Evolutionary conservation across 2,329 filamentous ascomycete species (phyloP).

Genomic region (Cercospora citrullina): DNA sequence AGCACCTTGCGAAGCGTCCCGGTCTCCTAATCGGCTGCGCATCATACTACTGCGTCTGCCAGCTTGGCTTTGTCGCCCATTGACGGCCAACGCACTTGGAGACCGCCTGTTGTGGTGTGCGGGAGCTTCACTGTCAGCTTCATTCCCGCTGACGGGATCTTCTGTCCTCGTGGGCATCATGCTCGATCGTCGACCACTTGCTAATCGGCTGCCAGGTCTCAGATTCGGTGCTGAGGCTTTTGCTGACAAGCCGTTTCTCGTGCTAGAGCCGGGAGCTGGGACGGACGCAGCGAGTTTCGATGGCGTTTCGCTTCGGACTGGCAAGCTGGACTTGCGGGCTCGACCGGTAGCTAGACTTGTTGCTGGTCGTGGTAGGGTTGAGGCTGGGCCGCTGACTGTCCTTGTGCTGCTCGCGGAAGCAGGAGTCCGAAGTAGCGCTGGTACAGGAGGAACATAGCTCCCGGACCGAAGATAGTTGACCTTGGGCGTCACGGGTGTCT

Average conservation of each 20-base stretch:
- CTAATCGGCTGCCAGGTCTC: conserved; percentile 19
- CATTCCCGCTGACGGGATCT: conserved; percentile 28
- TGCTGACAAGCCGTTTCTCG: conserved; percentile 12
- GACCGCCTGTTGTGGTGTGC: conserved; percentile 25
- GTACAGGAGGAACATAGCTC: conserved; percentile 12
- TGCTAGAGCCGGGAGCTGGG: background rate
- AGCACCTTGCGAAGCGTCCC: background rate
- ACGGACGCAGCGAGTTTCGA: conserved; percentile 10
- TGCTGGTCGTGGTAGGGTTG: conserved; percentile 27
- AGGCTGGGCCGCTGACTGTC: conserved; percentile 20
- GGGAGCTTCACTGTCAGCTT: conserved; percentile 35
- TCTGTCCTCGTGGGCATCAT: conserved; percentile 28
- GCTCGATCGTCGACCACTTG: conserved; percentile 27
- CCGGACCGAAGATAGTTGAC: conserved; percentile 31
- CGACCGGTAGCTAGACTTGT: conserved; percentile 17
- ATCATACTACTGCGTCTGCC: conserved; percentile 19
- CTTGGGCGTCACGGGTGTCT: conserved; percentile 35
- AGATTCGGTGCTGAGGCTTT: conserved; percentile 27
- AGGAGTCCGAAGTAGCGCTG: conserved; percentile 17
- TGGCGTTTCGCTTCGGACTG: conserved; percentile 24
- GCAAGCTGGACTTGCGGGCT: conserved; percentile 29
- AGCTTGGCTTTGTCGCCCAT: conserved; percentile 29
- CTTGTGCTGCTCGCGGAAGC: conserved; percentile 12
- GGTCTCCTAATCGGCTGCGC: conserved; percentile 24
- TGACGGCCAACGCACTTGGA: conserved; percentile 22